Evolutionary conservation across 805 yeast species (phyloP).

Genomic region (Sungouiozyma ichnusensis): DNA sequence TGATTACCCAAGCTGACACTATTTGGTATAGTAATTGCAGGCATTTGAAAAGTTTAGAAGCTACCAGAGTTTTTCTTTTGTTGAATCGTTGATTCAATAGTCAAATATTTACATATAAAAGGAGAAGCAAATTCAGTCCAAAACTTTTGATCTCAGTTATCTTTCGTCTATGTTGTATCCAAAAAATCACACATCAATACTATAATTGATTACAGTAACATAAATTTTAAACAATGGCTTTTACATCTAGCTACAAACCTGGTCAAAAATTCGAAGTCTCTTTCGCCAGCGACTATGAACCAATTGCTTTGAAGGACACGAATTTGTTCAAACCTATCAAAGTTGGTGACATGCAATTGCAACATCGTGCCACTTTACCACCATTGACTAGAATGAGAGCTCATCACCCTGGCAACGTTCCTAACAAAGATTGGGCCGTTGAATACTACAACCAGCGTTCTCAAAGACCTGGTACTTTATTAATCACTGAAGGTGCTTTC

Average conservation of each 20-base stretch:
- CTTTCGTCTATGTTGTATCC: too few relatives aligned
- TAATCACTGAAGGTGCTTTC: constrained; percentile 52
- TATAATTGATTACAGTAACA: too few relatives aligned
- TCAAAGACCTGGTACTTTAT: constrained; percentile 43
- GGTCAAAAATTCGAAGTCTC: constrained; percentile 1
- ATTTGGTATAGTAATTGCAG: too few relatives aligned
- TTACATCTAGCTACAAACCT: neutral
- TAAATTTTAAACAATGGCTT: neutral
- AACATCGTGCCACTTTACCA: constrained; percentile 33
- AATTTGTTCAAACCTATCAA: constrained; percentile 36
- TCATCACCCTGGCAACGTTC: constrained; percentile 28
- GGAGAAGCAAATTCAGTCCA: too few relatives aligned
- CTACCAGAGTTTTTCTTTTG: too few relatives aligned
- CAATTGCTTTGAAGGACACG: constrained; percentile 26
- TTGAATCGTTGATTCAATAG: too few relatives aligned
- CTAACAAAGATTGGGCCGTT: constrained; percentile 36
- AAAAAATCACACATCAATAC: too few relatives aligned
- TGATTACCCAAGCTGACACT: too few relatives aligned
- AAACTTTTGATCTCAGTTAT: too few relatives aligned
- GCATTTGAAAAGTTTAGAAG: too few relatives aligned
- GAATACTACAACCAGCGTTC: constrained; percentile 51
- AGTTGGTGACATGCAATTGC: constrained; percentile 30
- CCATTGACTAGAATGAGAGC: constrained; percentile 40
- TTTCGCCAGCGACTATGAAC: constrained; percentile 18
- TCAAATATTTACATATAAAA: too few relatives aligned